These are phyloP conservation scores for Claviceps capensis DNA, from an alignment of 2,329 filamentous ascomycete species.

Conservation along the genomic window DNA sequence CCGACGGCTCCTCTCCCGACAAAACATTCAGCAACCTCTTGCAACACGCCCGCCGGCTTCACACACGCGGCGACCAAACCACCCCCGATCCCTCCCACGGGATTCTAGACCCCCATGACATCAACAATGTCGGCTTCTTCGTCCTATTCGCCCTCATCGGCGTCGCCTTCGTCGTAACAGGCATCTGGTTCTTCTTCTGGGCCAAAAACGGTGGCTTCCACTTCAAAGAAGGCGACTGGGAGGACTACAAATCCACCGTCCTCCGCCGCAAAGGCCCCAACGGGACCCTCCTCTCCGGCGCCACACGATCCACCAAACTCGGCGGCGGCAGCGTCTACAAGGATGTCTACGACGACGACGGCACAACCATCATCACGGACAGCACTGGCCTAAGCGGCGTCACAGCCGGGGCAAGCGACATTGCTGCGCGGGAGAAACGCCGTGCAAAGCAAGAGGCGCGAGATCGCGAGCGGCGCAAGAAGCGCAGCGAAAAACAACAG, in stretches of 20 bases:
- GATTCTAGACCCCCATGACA: conserved; percentile 37
- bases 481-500: conserved; percentile 2
- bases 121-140: conserved; percentile 62
- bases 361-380: conserved; percentile 31
- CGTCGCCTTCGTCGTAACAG: conserved; percentile 55
- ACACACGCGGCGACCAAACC: conserved; percentile 18
- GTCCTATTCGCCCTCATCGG: conserved; percentile 77
- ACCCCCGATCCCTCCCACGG: conserved; percentile 30
- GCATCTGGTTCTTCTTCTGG: conserved; percentile 98
- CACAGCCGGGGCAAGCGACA: conserved; percentile 43
- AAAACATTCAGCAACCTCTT: too few relatives aligned
- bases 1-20: neutral
- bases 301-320: conserved; percentile 67
- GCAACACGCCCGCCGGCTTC: conserved; percentile 24
- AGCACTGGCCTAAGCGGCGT: conserved; percentile 37
- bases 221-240: conserved; percentile 80
- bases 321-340: conserved; percentile 81
- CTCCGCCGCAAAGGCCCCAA: conserved; percentile 79
- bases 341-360: conserved; percentile 43
- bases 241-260: conserved; percentile 95
- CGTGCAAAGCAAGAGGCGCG: conserved; percentile 39
- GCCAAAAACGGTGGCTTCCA: conserved; percentile 90
- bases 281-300: conserved; percentile 71
- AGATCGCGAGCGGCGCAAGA: conserved; percentile 22
- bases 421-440: conserved; percentile 40